Percentiles rank a stretch among this genome's conserved stretches.
Evolutionary conservation across 306 rosid genomes (phyloP).

Genomic region (Senna siamea): DNA sequence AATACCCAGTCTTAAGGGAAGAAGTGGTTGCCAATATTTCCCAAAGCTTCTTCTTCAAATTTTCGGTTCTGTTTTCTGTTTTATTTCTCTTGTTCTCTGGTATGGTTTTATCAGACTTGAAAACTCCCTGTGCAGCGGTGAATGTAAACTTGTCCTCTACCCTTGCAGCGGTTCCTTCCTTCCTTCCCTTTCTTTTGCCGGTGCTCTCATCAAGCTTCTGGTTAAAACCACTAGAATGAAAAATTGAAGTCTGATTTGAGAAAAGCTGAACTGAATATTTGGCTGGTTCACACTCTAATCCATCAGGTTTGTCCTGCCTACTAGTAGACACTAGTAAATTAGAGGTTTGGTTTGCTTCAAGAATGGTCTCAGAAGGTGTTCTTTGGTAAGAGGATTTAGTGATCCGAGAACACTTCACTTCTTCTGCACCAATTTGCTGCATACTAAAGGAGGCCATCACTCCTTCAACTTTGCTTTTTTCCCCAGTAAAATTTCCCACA

Average conservation of each 20-base stretch:
- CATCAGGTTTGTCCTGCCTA: conserved; percentile 44
- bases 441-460: conserved; percentile 42
- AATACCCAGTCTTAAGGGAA: conserved; percentile 54
- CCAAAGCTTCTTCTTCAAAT: conserved; percentile 80
- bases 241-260: conserved; percentile 47
- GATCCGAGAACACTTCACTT: conserved; percentile 54
- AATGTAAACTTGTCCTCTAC: conserved; percentile 61
- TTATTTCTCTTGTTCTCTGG: conserved; percentile 47
- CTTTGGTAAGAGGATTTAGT: conserved; percentile 48
- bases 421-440: conserved; percentile 50
- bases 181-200: conserved; percentile 53
- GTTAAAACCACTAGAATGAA: conserved; percentile 48
- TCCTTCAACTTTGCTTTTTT: conserved; percentile 48
- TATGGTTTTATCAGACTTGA: conserved; percentile 46
- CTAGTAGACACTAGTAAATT: conserved; percentile 50
- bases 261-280: conserved; percentile 44
- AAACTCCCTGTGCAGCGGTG: conserved; percentile 46
- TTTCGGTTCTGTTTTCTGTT: conserved; percentile 67
- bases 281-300: conserved; percentile 46
- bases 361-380: conserved; percentile 48
- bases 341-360: conserved; percentile 49
- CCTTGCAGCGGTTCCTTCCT: conserved; percentile 44
- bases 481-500: conserved; percentile 41
- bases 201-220: conserved; percentile 51
- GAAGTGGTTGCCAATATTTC: conserved; percentile 76